A percentile compares a stretch with the other conserved stretches of the same genome.
phyloP scores from a whole-genome alignment of 129 eudicot species.

The Lactuca sativa region DNA sequence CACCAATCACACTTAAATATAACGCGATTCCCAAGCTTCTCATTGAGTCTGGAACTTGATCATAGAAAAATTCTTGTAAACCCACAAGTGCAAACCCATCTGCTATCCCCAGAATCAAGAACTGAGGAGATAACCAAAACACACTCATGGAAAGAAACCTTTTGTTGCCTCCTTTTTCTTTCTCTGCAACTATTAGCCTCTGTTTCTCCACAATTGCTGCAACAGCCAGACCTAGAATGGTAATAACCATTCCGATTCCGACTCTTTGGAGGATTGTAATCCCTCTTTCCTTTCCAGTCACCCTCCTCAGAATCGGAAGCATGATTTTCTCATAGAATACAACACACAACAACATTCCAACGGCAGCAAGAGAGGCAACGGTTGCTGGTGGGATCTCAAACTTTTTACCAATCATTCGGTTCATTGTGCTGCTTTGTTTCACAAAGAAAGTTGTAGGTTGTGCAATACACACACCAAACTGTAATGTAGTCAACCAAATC shows the following conservation, averaged over 20 bases:
- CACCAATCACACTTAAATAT: constrained; percentile 35
- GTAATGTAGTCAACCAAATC: constrained; percentile 38
- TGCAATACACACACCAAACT: constrained; percentile 37
- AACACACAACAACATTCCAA: constrained; percentile 30
- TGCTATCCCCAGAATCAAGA: constrained; percentile 30
- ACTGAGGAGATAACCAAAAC: constrained; percentile 44
- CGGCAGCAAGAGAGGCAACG: constrained; percentile 26
- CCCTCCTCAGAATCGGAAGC: constrained; percentile 32
- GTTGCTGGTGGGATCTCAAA: constrained; percentile 56
- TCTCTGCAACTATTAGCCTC: constrained; percentile 24
- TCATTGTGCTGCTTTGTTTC: constrained; percentile 43
- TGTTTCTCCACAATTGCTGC: constrained; percentile 48
- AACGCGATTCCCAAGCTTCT: constrained; percentile 40
- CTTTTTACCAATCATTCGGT: constrained; percentile 30
- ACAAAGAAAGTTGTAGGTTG: constrained; percentile 46
- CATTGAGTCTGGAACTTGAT: constrained; percentile 48
- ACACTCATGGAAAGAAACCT: constrained; percentile 25
- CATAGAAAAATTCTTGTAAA: constrained; percentile 48
- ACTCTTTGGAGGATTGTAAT: constrained; percentile 40
- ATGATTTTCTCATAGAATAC: constrained; percentile 42
- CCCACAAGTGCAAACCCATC: constrained; percentile 52
- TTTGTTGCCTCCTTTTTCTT: background rate
- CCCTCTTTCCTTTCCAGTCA: constrained; percentile 39
- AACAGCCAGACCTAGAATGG: constrained; percentile 15
- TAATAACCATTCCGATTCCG: constrained; percentile 45